Conservation (phyloP, 306 rosid genomes). For the Quercus glauca region DNA sequence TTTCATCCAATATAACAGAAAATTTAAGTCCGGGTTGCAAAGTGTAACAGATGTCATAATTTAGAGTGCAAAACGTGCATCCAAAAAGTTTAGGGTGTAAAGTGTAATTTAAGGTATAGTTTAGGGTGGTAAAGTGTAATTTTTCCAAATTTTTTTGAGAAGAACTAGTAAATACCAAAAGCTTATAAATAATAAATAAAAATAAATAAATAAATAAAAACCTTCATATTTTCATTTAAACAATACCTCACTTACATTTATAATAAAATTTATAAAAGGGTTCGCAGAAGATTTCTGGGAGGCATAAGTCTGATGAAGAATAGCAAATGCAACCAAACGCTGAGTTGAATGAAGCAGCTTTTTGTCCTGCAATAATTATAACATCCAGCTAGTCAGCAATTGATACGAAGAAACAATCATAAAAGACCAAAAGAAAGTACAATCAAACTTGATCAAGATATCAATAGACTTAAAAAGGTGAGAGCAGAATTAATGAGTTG, state of each 20-base stretch:
- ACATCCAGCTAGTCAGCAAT: not conserved
- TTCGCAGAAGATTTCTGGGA: constrained; percentile 65
- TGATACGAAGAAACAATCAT: not conserved
- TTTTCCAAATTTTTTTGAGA: not conserved
- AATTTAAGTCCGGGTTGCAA: too few relatives aligned
- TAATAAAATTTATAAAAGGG: constrained; percentile 66
- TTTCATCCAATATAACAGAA: too few relatives aligned
- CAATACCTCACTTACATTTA: constrained; percentile 54
- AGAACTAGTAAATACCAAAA: not conserved
- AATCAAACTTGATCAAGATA: not conserved
- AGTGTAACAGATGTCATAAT: too few relatives aligned
- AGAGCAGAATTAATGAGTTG: too few relatives aligned
- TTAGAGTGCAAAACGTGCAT: too few relatives aligned
- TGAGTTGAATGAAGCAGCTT: constrained; percentile 49
- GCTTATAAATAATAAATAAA: not conserved
- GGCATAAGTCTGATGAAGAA: constrained; percentile 73
- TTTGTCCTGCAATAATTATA: constrained; percentile 33
- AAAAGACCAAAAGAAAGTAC: not conserved
- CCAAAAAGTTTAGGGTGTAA: too few relatives aligned
- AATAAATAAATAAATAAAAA: not conserved
- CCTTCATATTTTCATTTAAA: not conserved
- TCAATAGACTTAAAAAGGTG: too few relatives aligned
- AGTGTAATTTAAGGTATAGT: too few relatives aligned
- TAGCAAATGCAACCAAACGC: constrained; percentile 65
- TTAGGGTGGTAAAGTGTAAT: too few relatives aligned